Percentiles rank a stretch among this genome's conserved stretches.
phyloP scores from a whole-genome alignment of 2,329 filamentous ascomycete species.

The Aplosporella prunicola region DNA sequence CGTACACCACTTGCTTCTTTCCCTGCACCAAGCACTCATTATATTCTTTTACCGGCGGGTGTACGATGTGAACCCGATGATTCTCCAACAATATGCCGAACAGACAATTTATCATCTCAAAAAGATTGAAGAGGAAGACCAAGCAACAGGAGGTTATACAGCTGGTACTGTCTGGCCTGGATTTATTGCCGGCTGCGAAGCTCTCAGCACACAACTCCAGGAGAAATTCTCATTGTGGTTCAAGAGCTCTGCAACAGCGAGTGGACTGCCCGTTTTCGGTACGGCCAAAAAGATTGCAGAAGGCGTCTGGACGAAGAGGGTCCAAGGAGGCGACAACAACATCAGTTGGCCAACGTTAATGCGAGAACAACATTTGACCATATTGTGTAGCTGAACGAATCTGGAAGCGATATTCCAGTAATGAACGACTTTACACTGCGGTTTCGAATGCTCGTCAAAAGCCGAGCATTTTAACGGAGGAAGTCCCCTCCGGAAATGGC shows the following conservation, averaged over 20 bases:
- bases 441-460: too few relatives aligned
- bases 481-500: slow-evolving; percentile 8
- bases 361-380: too few relatives aligned
- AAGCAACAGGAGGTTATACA: slow-evolving; percentile 15
- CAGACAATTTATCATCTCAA: slow-evolving; percentile 24
- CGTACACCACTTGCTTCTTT: slow-evolving; percentile 25
- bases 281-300: too few relatives aligned
- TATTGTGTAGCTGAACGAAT: too few relatives aligned
- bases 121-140: slow-evolving; percentile 20
- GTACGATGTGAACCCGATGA: slow-evolving; percentile 29
- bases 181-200: slow-evolving; percentile 35
- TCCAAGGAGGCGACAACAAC: too few relatives aligned
- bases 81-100: slow-evolving; percentile 31
- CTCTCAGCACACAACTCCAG: slow-evolving; percentile 23
- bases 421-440: too few relatives aligned
- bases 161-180: slow-evolving; percentile 27
- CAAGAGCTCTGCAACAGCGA: background rate
- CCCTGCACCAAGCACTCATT: slow-evolving; percentile 31
- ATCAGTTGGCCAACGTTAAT: too few relatives aligned
- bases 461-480: background rate
- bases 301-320: too few relatives aligned
- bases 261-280: too few relatives aligned
- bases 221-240: background rate
- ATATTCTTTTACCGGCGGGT: slow-evolving; percentile 36
- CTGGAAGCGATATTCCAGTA: too few relatives aligned